A percentile compares a stretch with the other conserved stretches of the same genome.
Evolutionary conservation across 2,329 filamentous ascomycete genomes (phyloP).

Genomic region (Aspergillus alliaceus): DNA sequence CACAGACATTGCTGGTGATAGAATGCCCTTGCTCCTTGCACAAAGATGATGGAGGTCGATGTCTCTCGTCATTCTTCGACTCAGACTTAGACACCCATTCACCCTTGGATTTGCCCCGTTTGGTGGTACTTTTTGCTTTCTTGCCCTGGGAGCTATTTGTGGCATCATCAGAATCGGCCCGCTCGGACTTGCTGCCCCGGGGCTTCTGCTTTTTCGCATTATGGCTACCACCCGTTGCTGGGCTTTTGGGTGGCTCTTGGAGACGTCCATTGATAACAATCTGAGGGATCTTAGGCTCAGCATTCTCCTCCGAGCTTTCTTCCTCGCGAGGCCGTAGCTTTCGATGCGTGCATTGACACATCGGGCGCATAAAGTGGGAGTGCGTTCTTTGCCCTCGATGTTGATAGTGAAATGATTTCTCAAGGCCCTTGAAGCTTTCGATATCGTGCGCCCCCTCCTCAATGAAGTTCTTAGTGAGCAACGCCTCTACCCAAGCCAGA

Average conservation of each 20-base stretch:
- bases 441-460: slow-evolving; percentile 63
- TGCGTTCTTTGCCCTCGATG: slow-evolving; percentile 60
- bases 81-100: slow-evolving; percentile 26
- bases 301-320: slow-evolving; percentile 31
- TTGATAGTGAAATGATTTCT: slow-evolving; percentile 62
- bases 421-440: slow-evolving; percentile 63
- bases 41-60: slow-evolving; percentile 37
- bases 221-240: slow-evolving; percentile 2
- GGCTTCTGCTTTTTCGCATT: slow-evolving; percentile 29
- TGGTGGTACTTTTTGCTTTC: slow-evolving; percentile 27
- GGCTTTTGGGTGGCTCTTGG: slow-evolving; percentile 13
- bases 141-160: slow-evolving; percentile 22
- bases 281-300: slow-evolving; percentile 11
- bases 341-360: slow-evolving; percentile 53
- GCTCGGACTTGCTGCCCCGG: slow-evolving; percentile 25
- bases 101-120: slow-evolving; percentile 25
- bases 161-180: slow-evolving; percentile 28
- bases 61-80: slow-evolving; percentile 27
- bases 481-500: slow-evolving; percentile 60
- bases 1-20: slow-evolving; percentile 29
- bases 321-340: slow-evolving; percentile 27
- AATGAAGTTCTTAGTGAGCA: slow-evolving; percentile 65
- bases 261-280: slow-evolving; percentile 23
- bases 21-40: slow-evolving; percentile 28
- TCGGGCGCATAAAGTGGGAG: slow-evolving; percentile 62